Evolutionary conservation across 2,329 filamentous ascomycete species (phyloP), one percentile per base, ranked within the genome.

Genomic region (Botrytis hyacinthi): DNA sequence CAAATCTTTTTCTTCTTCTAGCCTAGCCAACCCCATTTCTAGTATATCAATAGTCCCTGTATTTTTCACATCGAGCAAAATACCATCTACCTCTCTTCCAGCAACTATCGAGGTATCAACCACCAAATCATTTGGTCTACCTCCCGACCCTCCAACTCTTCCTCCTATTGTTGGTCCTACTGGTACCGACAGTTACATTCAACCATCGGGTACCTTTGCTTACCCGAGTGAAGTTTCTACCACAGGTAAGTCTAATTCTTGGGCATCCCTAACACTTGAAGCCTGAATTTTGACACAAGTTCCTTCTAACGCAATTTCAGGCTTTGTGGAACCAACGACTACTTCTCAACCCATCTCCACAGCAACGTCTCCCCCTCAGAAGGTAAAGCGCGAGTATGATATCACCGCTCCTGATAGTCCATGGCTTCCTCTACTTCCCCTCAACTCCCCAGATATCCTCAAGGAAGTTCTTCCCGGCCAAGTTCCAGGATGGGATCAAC

Each of bases 401-500:
- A 54, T 68, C 32, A 29, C 18, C 20, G 46, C 35, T 14, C 46
- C 65, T 2, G 35, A 54, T 54, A 68, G 65, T 37, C 65, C 65
- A 5, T 67, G 46, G 63, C 20, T 14, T n/a, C 2, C 20, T 16
- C 32, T 67, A 7, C 22, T 67, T 37, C 44, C 63, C 8, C 44
- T 67, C 1, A 37, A 22, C n/a, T 67, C 44, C 22, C 63, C 63
- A n/a, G 32, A 67, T 9, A 67, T 40, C 3, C 3, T 67, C 9
- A 67, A 67, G 8, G 63, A 67, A 40, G 44, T 67, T 32, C 44
- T 35, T 14, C 32, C 32, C 5, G 63, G 46, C 6, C 63, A 67
- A 37, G 63, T 51, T 18, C 63, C 63, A 22, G 63, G 63, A 18
- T 67, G 63, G 63, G 63, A 67, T 35, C 63, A 67, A 67, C 63